Percentiles rank a stretch among this genome's conserved stretches.
These are phyloP conservation scores for Schizopora paradoxa DNA, from an alignment of 1,284 basidiomycete genomes.

Conservation along the genomic window DNA sequence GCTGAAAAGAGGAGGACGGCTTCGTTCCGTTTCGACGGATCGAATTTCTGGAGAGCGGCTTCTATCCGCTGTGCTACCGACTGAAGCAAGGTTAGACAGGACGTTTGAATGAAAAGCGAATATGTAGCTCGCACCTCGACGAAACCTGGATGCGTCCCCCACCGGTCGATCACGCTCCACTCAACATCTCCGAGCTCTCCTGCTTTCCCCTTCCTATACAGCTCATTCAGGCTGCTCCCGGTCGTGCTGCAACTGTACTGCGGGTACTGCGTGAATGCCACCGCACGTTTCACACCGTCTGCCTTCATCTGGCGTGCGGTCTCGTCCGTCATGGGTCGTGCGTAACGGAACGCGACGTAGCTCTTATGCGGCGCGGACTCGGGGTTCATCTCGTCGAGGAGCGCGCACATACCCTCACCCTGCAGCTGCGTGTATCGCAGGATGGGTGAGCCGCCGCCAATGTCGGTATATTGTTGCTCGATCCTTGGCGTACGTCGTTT, in stretches of 20 bases:
- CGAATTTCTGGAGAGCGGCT: conserved; percentile 77
- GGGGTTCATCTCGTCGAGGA: conserved; percentile 93
- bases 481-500: conserved; percentile 90
- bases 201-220: conserved; percentile 63
- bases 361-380: conserved; percentile 92
- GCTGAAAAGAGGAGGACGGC: conserved; percentile 94
- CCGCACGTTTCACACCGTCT: conserved; percentile 88
- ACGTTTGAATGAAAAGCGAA: not conserved
- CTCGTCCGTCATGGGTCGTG: conserved; percentile 82
- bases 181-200: conserved; percentile 62
- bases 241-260: conserved; percentile 99
- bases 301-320: conserved; percentile 80
- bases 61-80: conserved; percentile 89
- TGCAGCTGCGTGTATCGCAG: conserved; percentile 86
- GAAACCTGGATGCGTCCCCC: conserved; percentile 93
- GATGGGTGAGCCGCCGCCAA: conserved; percentile 99
- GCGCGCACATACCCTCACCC: conserved; percentile 83
- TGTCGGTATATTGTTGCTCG: conserved; percentile 89
- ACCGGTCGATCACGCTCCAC: conserved; percentile 98
- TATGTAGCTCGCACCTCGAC: conserved; percentile 73
- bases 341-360: conserved; percentile 95
- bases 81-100: conserved; percentile 34
- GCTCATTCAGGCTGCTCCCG: conserved; percentile 93
- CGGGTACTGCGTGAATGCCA: conserved; percentile 98
- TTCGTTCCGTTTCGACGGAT: conserved; percentile 62